phyloP scores from a whole-genome alignment of 805 yeast genomes.

The Wickerhamiella galacta region DNA sequence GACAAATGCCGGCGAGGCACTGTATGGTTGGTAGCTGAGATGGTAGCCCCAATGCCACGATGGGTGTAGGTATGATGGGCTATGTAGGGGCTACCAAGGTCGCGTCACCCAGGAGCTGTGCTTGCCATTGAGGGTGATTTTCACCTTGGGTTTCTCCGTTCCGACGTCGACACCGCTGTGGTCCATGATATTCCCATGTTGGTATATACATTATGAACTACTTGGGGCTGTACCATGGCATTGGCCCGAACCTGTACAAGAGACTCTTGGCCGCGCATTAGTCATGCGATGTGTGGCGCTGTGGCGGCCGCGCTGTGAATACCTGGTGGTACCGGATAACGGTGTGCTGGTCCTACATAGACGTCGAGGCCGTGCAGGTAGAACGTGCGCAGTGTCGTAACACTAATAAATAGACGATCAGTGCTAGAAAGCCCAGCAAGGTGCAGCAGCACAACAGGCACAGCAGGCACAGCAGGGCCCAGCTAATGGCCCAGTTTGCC shows the following conservation, averaged over 20 bases:
- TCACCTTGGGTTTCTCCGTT: conserved; percentile 58
- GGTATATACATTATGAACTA: conserved; percentile 54
- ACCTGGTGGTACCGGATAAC: too few relatives aligned
- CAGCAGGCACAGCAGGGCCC: too few relatives aligned
- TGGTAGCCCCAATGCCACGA: conserved; percentile 63
- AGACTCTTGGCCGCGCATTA: too few relatives aligned
- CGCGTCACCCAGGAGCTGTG: conserved; percentile 29
- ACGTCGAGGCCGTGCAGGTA: too few relatives aligned
- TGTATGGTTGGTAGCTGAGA: conserved; percentile 42
- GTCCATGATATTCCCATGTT: conserved; percentile 37
- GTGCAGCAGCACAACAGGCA: too few relatives aligned
- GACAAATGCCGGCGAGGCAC: conserved; percentile 25
- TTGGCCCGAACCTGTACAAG: conserved; percentile 21
- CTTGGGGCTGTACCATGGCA: conserved; percentile 57
- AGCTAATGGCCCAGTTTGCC: too few relatives aligned
- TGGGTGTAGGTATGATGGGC: conserved; percentile 63
- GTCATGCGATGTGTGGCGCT: too few relatives aligned
- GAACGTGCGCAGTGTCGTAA: too few relatives aligned
- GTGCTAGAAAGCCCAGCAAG: too few relatives aligned
- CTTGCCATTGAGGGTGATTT: conserved; percentile 60
- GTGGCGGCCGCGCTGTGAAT: too few relatives aligned
- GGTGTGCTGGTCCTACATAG: too few relatives aligned
- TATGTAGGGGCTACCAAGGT: conserved; percentile 48
- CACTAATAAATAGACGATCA: too few relatives aligned
- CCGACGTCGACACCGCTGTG: conserved; percentile 54